Base-by-base conservation (phyloP, 257 asterid genomes). In the Linderniella brevidens region DNA sequence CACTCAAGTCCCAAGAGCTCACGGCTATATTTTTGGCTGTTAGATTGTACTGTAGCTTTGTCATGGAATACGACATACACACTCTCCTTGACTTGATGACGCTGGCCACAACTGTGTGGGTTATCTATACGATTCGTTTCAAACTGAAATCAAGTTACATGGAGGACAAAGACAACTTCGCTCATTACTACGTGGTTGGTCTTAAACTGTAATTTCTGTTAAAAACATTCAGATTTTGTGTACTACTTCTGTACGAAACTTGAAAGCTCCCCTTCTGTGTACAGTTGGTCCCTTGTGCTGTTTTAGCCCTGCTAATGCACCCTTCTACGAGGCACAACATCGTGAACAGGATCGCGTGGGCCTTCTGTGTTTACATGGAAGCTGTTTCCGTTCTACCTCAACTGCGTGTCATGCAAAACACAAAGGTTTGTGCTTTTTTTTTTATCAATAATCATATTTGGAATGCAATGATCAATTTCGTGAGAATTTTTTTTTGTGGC, bases 41-140 rank as follows among this genome's bases (percentile, higher is more conserved):
- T 58, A 86, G 96, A 73, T 66, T 86, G 53, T 86, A 82, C 65
- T 82, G 94, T 53, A 82, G 96, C 67, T 82, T 86, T 54, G 94
- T 86, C 51, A 82, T 86, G 96, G 96, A 86, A 73, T 86, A 82
- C 62, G 94, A 86, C 69, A 86, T 86, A 61, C 94, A 86, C 68
- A 86, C 96, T 0, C 44, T 86, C 59, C 96, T 86, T 63, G 96
- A 86, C 66, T 49, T 79, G 68, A 83, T 93, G 50, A 86, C 96
- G 6, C 54, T 86, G 73, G 96, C 77, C 19, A 75, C 96, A 45
- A 86, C 94, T 58, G 49, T 77, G 75, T 86, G 97, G 97, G 97
- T 86, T 75, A 71, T 86, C 42, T 86, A 82, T 73, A 77, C 62
- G 71, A 86, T 86, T 48, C 80, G 87, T 18, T 79, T 77, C 60